Conservation (phyloP, 352 stramenopile genomes). For the Phytophthora meadii region DNA sequence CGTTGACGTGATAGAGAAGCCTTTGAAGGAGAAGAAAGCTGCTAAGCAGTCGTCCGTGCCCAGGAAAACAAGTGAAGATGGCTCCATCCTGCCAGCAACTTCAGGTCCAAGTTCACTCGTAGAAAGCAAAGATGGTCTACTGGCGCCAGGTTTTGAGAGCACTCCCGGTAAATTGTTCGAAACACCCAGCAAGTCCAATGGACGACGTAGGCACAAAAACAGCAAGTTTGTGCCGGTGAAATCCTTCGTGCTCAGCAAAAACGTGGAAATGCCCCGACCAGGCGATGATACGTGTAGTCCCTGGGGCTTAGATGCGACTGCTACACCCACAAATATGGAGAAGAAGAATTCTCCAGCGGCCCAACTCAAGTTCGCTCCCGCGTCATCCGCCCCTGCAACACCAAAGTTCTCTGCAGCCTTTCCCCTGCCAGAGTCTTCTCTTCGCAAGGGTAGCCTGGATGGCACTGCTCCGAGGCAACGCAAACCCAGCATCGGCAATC, state of each 20-base stretch:
- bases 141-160: not conserved
- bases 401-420: conserved; percentile 24
- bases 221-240: conserved; percentile 70
- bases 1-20: not conserved
- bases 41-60: conserved; percentile 12
- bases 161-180: not conserved
- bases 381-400: conserved; percentile 2
- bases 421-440: conserved; percentile 30
- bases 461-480: conserved; percentile 24
- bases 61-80: conserved; percentile 9
- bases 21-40: conserved; percentile 23
- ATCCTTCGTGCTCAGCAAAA: conserved; percentile 50
- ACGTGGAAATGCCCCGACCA: not conserved
- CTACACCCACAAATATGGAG: conserved; percentile 1
- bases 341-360: conserved; percentile 6
- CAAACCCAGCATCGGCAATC: conserved; percentile 37
- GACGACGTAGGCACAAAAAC: conserved; percentile 32
- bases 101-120: not conserved
- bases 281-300: conserved; percentile 10
- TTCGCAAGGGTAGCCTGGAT: conserved; percentile 43
- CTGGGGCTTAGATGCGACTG: conserved; percentile 12
- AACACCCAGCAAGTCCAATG: conserved; percentile 18
- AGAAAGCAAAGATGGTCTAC: not conserved
- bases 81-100: not conserved
- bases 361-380: conserved; percentile 4